phyloP scores from a whole-genome alignment of 331 rosid species.

The Phaseolus coccineus region DNA sequence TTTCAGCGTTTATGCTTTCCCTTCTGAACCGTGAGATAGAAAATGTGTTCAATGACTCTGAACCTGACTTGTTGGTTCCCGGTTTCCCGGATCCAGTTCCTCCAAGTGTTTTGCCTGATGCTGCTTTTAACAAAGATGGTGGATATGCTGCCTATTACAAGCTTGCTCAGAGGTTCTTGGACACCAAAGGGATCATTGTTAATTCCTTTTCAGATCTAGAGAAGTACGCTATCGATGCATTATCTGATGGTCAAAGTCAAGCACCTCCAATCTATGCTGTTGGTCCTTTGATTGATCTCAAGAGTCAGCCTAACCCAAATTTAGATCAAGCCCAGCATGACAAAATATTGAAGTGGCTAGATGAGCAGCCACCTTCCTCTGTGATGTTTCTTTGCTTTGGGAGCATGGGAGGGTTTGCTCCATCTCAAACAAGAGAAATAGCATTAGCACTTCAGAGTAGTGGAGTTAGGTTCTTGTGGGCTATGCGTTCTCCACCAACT shows the following conservation, averaged over 20 bases:
- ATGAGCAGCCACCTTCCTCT: constrained; percentile 56
- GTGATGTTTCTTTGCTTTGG: constrained; percentile 79
- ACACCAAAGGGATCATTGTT: constrained; percentile 61
- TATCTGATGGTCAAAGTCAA: constrained; percentile 33
- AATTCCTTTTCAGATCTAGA: constrained; percentile 62
- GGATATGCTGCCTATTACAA: constrained; percentile 51
- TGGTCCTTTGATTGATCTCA: constrained; percentile 68
- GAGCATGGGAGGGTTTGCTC: constrained; percentile 66
- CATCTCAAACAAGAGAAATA: constrained; percentile 65
- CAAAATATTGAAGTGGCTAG: constrained; percentile 64
- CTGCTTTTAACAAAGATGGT: constrained; percentile 49
- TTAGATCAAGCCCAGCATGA: constrained; percentile 56
- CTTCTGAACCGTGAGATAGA: constrained; percentile 42
- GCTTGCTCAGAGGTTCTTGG: constrained; percentile 47
- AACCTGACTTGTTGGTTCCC: constrained; percentile 40
- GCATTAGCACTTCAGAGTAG: constrained; percentile 60
- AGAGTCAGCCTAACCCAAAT: constrained; percentile 46
- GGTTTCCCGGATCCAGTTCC: constrained; percentile 50
- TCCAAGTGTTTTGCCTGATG: constrained; percentile 46
- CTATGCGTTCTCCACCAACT: constrained; percentile 49
- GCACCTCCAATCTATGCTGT: constrained; percentile 62
- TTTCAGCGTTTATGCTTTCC: constrained; percentile 43
- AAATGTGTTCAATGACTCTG: constrained; percentile 43
- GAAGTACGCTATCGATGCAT: constrained; percentile 41
- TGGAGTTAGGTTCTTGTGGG: constrained; percentile 70